A percentile compares a stretch with the other conserved stretches of the same genome.
phyloP scores from a whole-genome alignment of 1,139 yeast species.

The Suhomyces terraborum region DNA sequence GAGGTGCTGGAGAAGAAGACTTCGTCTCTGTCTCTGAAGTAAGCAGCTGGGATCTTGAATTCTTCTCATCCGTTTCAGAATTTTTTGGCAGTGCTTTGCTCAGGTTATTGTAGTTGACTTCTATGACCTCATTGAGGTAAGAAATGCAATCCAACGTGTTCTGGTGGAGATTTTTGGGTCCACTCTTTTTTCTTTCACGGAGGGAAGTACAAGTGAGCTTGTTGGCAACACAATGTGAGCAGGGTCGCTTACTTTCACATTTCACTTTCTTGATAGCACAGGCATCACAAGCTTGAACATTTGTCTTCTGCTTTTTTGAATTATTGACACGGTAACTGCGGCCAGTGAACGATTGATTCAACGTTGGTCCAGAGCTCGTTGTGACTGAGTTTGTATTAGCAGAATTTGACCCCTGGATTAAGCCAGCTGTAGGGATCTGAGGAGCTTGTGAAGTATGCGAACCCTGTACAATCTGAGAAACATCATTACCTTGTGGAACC shows the following conservation, averaged over 20 bases:
- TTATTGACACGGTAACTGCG: conserved; percentile 10
- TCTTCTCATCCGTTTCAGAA: neutral
- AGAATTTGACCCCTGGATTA: too few relatives aligned
- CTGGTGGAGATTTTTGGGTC: conserved; percentile 43
- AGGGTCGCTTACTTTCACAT: conserved; percentile 45
- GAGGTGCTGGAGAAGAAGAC: conserved; percentile 10
- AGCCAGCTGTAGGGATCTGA: neutral
- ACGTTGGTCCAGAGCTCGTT: neutral
- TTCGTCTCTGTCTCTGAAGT: neutral
- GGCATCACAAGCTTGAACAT: conserved; percentile 41
- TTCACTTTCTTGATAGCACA: conserved; percentile 48
- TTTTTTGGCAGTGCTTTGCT: conserved; percentile 4
- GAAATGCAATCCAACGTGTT: conserved; percentile 39
- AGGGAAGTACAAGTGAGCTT: conserved; percentile 40
- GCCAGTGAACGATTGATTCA: neutral
- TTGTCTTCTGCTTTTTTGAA: conserved; percentile 17
- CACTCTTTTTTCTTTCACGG: conserved; percentile 45
- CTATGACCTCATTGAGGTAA: conserved; percentile 20
- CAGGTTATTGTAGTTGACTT: conserved; percentile 9
- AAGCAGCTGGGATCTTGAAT: neutral
- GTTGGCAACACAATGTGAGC: conserved; percentile 43
- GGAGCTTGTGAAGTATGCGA: too few relatives aligned
- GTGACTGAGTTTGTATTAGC: too few relatives aligned
- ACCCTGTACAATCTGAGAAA: too few relatives aligned
- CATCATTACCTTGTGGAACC: too few relatives aligned